These are phyloP conservation scores for Diaporthe caulivora DNA, from an alignment of 2,329 filamentous ascomycete genomes.

Conservation along the genomic window DNA sequence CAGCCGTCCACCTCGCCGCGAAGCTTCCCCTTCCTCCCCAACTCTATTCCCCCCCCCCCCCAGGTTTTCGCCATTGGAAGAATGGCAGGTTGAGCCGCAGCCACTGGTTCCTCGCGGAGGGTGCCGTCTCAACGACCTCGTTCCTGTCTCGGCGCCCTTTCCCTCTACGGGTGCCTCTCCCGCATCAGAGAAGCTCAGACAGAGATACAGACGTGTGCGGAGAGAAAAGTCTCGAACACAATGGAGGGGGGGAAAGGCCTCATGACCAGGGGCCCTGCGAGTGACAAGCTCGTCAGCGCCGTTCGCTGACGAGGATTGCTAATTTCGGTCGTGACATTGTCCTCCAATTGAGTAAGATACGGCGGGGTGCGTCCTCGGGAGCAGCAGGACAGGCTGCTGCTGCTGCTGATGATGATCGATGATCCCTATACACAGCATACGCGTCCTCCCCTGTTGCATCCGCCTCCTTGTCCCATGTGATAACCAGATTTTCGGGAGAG, in stretches of 20 bases:
- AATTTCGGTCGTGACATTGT: slow-evolving; percentile 28
- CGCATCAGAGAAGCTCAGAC: slow-evolving; percentile 2
- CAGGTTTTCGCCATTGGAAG: not conserved
- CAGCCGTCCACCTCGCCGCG: not conserved
- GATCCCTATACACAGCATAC: slow-evolving; percentile 28
- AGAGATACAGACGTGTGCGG: not conserved
- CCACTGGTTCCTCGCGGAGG: not conserved
- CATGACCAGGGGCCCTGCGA: not conserved
- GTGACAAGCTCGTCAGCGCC: not conserved
- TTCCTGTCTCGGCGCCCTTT: slow-evolving; percentile 27
- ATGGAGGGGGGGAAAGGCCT: not conserved
- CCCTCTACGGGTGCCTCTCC: slow-evolving; percentile 1
- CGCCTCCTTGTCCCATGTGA: slow-evolving; percentile 37
- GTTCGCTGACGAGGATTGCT: not conserved
- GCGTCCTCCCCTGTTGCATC: slow-evolving; percentile 30
- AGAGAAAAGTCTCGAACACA: not conserved
- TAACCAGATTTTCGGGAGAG: slow-evolving; percentile 36
- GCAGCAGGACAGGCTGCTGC: slow-evolving; percentile 11
- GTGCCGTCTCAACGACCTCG: not conserved
- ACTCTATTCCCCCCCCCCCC: no score
- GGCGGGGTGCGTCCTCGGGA: not conserved
- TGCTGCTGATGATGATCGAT: not conserved
- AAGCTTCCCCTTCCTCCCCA: no score
- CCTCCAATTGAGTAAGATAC: slow-evolving; percentile 21
- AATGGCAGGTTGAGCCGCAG: slow-evolving; percentile 35